Evolutionary conservation across 345 rosid genomes (phyloP), one percentile per base, ranked within the genome.

Genomic region (Jatropha curcas): DNA sequence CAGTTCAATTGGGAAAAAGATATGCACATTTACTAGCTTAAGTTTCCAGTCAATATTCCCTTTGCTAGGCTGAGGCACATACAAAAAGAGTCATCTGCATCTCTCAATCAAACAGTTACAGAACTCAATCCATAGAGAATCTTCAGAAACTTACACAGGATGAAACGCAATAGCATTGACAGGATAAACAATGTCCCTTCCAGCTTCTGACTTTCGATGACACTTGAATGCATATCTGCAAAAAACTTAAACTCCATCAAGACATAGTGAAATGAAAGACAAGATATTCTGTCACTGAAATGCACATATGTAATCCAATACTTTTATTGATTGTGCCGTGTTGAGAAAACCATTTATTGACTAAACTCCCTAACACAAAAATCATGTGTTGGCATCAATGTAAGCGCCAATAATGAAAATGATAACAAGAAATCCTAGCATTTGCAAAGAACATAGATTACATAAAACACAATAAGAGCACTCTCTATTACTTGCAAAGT

Each of bases 161-260:
- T 93, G 99, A 84, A 91, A 93, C 28, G 97, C 99, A 62, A 96
- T 90, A 70, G 98, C 92, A 81, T 93, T 96, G 53, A 93, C 98
- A 48, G 98, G 96, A 86, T 91, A 89, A 60, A 93, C 97, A 65
- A 96, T 88, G 85, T 93, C 99, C 72, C 89, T 84, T 80, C 98
- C 99, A 56, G 96, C 98, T 87, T 93, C 98, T 34, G 98, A 86
- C 84, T 96, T 93, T 60, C 99, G 86, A 79, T 96, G 99, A 71
- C 99, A 93, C 85, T 96, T 96, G 74, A 96, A 96, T 55, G 99
- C 99, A 85, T 96, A 93, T 72, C 99, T 96, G 88, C 80, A 75
- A 20, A 66, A 53, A 72, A 46, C 52, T 67, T 69, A 52, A 73
- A 41, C 30, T 43, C 37, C 45, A 37, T 70, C 43, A 70, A 64